Percentiles rank a stretch among this genome's conserved stretches.
phyloP scores from a whole-genome alignment of 805 yeast species.

The Priceomyces carsonii region DNA sequence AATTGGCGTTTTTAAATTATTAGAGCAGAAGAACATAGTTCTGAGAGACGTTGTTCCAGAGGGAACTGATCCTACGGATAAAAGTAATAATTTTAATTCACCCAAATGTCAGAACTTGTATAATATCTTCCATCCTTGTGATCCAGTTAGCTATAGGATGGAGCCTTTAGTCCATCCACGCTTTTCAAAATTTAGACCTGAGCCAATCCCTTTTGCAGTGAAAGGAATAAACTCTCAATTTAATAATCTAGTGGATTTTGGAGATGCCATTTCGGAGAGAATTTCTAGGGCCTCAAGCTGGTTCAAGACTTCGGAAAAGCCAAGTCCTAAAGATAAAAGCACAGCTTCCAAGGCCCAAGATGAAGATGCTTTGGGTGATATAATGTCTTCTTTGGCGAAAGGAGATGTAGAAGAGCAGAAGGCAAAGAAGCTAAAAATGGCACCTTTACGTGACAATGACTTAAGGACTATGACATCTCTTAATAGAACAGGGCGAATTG shows the following conservation, averaged over 20 bases:
- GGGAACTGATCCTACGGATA: conserved; percentile 22
- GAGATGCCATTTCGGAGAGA: conserved; percentile 39
- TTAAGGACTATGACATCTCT: conserved; percentile 41
- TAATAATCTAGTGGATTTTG: conserved; percentile 40
- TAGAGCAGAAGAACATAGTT: conserved; percentile 62
- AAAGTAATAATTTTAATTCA: conserved; percentile 23
- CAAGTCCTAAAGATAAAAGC: conserved; percentile 7
- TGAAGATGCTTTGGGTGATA: conserved; percentile 45
- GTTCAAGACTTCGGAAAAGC: conserved; percentile 19
- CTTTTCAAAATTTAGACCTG: conserved; percentile 54
- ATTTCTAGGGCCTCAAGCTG: conserved; percentile 38
- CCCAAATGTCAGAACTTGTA: conserved; percentile 70
- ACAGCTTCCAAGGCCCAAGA: conserved; percentile 15
- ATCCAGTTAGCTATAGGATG: conserved; percentile 85
- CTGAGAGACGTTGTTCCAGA: conserved; percentile 30
- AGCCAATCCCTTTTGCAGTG: conserved; percentile 54
- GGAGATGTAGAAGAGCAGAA: conserved; percentile 17
- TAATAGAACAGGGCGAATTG: conserved; percentile 78
- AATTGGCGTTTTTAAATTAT: conserved; percentile 77
- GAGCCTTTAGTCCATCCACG: conserved; percentile 73
- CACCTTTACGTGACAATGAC: conserved; percentile 28
- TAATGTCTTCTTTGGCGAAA: conserved; percentile 28
- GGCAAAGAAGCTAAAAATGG: conserved; percentile 20
- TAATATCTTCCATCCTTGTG: conserved; percentile 87
- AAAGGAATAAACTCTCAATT: conserved; percentile 53